phyloP scores from a whole-genome alignment of 2,329 filamentous ascomycete species.

The Diaporthe citrichinensis region DNA sequence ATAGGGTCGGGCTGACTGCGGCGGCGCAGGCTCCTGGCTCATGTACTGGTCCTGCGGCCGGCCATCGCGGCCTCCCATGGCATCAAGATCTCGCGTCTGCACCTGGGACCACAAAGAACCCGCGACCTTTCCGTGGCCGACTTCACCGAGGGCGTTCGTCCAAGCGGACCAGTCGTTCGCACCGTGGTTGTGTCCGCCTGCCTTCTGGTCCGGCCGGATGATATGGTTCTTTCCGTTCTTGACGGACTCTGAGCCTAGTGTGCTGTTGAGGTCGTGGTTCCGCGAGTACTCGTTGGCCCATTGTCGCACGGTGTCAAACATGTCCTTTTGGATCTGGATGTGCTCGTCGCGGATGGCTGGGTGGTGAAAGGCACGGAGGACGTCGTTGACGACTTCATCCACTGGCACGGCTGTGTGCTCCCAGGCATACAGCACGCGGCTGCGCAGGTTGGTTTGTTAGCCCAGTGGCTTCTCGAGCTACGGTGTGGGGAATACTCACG shows the following conservation, averaged over 20 bases:
- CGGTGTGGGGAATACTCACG: constrained; percentile 62
- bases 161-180: constrained; percentile 52
- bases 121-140: constrained; percentile 69
- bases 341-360: constrained; percentile 83
- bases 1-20: constrained; percentile 45
- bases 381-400: constrained; percentile 86
- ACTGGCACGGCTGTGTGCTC: constrained; percentile 87
- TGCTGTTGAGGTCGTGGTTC: constrained; percentile 76
- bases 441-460: constrained; percentile 50
- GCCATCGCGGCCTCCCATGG: constrained; percentile 65
- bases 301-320: constrained; percentile 87
- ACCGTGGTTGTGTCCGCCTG: constrained; percentile 48
- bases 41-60: constrained; percentile 45
- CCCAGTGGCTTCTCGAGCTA: not conserved
- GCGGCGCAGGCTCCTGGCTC: constrained; percentile 41
- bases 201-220: constrained; percentile 52
- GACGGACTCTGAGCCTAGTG: constrained; percentile 89
- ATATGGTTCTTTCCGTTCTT: constrained; percentile 86
- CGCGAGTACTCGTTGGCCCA: constrained; percentile 83
- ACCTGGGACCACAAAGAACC: constrained; percentile 75
- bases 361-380: constrained; percentile 90
- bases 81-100: constrained; percentile 69
- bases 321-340: constrained; percentile 85
- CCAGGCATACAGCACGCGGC: constrained; percentile 91
- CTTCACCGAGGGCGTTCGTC: constrained; percentile 50